A percentile compares a stretch with the other conserved stretches of the same genome.
Conservation (phyloP, 2,329 filamentous ascomycete species). For the Microsporum canis region DNA sequence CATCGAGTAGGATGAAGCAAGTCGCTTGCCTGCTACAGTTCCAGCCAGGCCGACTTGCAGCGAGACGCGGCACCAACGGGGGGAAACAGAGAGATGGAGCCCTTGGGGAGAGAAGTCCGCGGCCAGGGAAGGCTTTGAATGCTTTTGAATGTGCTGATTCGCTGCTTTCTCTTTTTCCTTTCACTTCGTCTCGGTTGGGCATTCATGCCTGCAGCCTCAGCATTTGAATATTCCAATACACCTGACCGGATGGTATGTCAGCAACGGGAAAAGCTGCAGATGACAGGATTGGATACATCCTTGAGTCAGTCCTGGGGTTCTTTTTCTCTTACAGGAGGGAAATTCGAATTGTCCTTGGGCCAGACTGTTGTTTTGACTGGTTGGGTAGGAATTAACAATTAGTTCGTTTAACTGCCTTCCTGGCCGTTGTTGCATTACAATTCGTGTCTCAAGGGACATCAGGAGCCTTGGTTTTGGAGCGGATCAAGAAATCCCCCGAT, state of each 20-base stretch:
- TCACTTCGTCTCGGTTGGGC: conserved; percentile 27
- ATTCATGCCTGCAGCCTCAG: conserved; percentile 28
- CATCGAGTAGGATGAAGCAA: conserved; percentile 3
- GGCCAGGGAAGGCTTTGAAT: conserved; percentile 5
- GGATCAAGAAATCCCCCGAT: conserved; percentile 1
- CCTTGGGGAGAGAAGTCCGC: neutral
- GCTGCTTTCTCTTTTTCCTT: conserved; percentile 18
- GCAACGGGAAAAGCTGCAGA: neutral
- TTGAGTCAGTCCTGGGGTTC: neutral
- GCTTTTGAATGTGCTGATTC: conserved; percentile 20
- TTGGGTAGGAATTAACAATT: neutral
- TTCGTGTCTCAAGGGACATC: neutral
- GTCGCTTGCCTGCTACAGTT: conserved; percentile 6
- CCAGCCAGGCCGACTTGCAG: conserved; percentile 19
- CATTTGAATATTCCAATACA: conserved; percentile 2
- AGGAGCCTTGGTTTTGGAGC: neutral
- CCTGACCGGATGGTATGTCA: neutral
- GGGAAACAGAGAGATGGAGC: conserved; percentile 7
- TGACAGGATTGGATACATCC: neutral
- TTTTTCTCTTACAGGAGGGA: neutral
- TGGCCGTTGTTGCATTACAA: neutral
- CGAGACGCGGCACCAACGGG: conserved; percentile 22
- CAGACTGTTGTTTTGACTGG: neutral
- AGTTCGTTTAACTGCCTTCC: neutral
- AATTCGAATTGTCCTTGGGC: neutral